These are phyloP conservation scores for Magnusiomyces ingens DNA, from an alignment of 1,139 yeast genomes.

Conservation along the genomic window DNA sequence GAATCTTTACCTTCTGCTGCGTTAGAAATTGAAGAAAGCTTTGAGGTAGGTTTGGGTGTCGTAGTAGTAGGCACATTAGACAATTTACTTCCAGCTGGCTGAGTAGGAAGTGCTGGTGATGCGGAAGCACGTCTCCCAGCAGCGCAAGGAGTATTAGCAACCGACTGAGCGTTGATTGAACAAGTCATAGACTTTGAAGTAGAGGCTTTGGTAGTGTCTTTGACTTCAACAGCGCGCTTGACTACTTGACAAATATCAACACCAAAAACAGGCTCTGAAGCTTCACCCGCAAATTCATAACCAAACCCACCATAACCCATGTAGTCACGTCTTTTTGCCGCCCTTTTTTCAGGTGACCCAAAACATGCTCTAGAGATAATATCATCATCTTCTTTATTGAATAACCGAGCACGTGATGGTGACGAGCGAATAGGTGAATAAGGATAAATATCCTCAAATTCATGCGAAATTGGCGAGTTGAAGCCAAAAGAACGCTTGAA, in stretches of 20 bases:
- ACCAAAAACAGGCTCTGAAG: slow-evolving; percentile 44
- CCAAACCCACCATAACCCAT: slow-evolving; percentile 26
- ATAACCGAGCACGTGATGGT: slow-evolving; percentile 6
- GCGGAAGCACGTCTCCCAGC: not conserved
- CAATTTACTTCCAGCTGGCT: slow-evolving; percentile 12
- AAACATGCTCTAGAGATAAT: slow-evolving; percentile 39
- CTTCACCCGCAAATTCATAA: slow-evolving; percentile 19
- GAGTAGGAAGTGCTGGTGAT: slow-evolving; percentile 7
- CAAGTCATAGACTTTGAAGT: too few species aligned
- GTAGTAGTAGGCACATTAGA: slow-evolving; percentile 8
- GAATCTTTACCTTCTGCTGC: too few species aligned
- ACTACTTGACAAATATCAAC: slow-evolving; percentile 54
- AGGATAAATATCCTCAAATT: slow-evolving; percentile 8
- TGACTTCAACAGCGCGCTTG: slow-evolving; percentile 42
- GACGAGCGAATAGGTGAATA: slow-evolving; percentile 9
- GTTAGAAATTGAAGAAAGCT: not conserved
- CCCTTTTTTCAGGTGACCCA: slow-evolving; percentile 36
- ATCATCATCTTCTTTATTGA: slow-evolving; percentile 47
- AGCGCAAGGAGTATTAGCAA: slow-evolving; percentile 3
- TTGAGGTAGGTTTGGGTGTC: slow-evolving; percentile 9
- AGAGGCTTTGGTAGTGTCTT: not conserved
- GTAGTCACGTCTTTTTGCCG: slow-evolving; percentile 25
- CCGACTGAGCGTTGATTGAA: slow-evolving; percentile 3
- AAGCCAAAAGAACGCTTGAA: not conserved
- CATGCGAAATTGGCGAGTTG: not conserved